Conservation (phyloP, 352 stramenopile species). For the Phytophthora pinifolia region DNA sequence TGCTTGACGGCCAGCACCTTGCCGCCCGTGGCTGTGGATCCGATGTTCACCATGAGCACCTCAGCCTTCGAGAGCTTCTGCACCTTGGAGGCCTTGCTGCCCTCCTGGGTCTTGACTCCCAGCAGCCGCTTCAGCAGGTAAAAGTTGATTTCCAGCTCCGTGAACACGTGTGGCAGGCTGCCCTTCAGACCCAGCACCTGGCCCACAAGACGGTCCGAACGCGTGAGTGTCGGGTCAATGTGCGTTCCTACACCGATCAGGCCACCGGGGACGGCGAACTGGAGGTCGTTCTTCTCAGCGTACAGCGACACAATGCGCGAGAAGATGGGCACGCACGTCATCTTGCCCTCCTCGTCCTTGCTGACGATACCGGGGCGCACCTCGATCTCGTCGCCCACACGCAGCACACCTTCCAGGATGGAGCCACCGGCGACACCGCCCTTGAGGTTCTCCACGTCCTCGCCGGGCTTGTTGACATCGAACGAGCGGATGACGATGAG, state of each 20-base stretch:
- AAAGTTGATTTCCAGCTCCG: constrained; percentile 99
- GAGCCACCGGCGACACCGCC: constrained; percentile 91
- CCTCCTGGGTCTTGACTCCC: constrained; percentile 99
- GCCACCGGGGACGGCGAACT: constrained; percentile 98
- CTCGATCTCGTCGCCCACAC: constrained; percentile 99
- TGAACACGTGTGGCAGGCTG: constrained; percentile 98
- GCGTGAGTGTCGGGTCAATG: constrained; percentile 99
- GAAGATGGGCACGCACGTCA: constrained; percentile 94
- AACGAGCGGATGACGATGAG: constrained; percentile 99
- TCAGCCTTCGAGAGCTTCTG: constrained; percentile 99
- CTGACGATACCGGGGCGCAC: constrained; percentile 98
- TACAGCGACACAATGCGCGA: constrained; percentile 96
- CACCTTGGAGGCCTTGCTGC: constrained; percentile 99
- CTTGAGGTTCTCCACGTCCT: constrained; percentile 98
- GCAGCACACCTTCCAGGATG: constrained; percentile 97
- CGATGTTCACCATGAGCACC: constrained; percentile 99
- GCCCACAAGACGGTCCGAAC: constrained; percentile 99
- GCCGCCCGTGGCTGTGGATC: constrained; percentile 98
- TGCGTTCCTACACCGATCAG: constrained; percentile 99
- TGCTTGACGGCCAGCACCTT: constrained; percentile 95
- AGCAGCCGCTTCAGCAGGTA: constrained; percentile 99
- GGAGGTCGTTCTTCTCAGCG: constrained; percentile 99
- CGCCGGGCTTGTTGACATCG: constrained; percentile 99
- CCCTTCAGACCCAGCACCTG: constrained; percentile 98
- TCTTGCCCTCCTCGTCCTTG: constrained; percentile 96